Conservation (phyloP, 78 protist species). For the Cavenderia fasciculata region DNA sequence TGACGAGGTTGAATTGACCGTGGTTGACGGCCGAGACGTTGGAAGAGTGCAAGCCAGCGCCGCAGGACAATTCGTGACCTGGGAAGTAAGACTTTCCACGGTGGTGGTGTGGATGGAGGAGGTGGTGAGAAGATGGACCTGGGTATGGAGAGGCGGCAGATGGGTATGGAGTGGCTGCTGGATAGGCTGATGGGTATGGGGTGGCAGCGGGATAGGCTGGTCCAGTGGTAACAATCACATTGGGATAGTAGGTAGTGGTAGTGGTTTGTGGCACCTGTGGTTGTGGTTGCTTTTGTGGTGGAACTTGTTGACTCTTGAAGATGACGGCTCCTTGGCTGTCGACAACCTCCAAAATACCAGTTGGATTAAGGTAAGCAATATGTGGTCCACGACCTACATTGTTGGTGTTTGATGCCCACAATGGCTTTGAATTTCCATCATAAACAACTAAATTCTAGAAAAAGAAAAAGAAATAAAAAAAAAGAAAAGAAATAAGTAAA, state of each 20-base stretch:
- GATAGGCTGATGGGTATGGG: not conserved
- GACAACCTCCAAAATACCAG: conserved; percentile 8
- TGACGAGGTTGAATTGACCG: not conserved
- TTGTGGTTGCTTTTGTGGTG: too few species aligned
- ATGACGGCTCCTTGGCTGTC: conserved; percentile 3
- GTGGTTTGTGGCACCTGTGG: too few species aligned
- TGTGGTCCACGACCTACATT: conserved; percentile 11
- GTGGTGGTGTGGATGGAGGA: conserved; percentile 7
- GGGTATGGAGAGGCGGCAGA: not conserved
- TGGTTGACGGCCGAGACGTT: not conserved
- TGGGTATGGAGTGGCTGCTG: not conserved
- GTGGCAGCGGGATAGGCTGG: conserved; percentile 9
- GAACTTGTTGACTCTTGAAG: too few species aligned
- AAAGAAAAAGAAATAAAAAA: not conserved
- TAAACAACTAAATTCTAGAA: conserved; percentile 9
- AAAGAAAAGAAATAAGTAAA: not conserved
- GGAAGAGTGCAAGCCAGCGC: not conserved
- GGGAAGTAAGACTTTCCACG: not conserved
- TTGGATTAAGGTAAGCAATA: not conserved
- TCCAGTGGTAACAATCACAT: too few species aligned
- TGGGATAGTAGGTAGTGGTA: too few species aligned
- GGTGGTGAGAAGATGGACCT: too few species aligned
- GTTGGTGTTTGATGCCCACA: not conserved
- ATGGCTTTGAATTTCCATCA: not conserved
- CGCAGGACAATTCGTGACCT: not conserved